phyloP scores from a whole-genome alignment of 2,329 filamentous ascomycete species.

The Paecilomyces formosus region DNA sequence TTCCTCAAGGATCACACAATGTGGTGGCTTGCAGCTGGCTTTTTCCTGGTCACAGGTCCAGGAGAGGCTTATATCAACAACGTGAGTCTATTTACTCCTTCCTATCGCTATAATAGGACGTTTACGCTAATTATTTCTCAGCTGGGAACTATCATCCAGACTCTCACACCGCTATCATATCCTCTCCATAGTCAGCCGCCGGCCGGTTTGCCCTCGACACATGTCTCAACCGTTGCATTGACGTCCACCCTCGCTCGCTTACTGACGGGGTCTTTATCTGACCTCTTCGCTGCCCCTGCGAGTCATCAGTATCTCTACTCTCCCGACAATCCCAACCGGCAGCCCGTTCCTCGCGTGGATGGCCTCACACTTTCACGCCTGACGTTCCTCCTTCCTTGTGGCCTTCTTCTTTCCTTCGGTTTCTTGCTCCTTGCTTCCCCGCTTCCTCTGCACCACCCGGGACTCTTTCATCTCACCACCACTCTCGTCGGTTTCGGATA shows the following conservation, averaged over 20 bases:
- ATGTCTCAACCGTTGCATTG: constrained; percentile 86
- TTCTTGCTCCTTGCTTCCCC: constrained; percentile 74
- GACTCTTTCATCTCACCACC: constrained; percentile 80
- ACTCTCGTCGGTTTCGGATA: constrained; percentile 83
- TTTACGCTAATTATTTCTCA: constrained; percentile 10
- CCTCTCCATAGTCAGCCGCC: constrained; percentile 35
- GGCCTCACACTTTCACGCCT: constrained; percentile 65
- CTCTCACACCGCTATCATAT: constrained; percentile 62
- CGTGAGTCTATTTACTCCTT: constrained; percentile 20
- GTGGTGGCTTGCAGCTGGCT: constrained; percentile 88
- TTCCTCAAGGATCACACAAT: constrained; percentile 87
- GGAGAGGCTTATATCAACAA: constrained; percentile 99
- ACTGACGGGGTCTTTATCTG: constrained; percentile 81
- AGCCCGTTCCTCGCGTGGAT: constrained; percentile 23
- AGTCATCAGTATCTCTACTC: constrained; percentile 51
- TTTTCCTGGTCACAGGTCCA: constrained; percentile 87
- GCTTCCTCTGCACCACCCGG: constrained; percentile 66
- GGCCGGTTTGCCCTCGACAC: constrained; percentile 65
- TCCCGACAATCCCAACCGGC: constrained; percentile 26
- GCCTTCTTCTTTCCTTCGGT: constrained; percentile 64
- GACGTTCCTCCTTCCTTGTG: constrained; percentile 68
- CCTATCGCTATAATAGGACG: background rate
- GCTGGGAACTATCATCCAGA: constrained; percentile 85
- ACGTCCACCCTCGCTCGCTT: constrained; percentile 87
- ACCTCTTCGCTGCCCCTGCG: constrained; percentile 68